Percentiles rank a stretch among this genome's conserved stretches.
Evolutionary conservation across 495 filamentous ascomycete species (phyloP).

Genomic region (Aspergillus olivimuriae): DNA sequence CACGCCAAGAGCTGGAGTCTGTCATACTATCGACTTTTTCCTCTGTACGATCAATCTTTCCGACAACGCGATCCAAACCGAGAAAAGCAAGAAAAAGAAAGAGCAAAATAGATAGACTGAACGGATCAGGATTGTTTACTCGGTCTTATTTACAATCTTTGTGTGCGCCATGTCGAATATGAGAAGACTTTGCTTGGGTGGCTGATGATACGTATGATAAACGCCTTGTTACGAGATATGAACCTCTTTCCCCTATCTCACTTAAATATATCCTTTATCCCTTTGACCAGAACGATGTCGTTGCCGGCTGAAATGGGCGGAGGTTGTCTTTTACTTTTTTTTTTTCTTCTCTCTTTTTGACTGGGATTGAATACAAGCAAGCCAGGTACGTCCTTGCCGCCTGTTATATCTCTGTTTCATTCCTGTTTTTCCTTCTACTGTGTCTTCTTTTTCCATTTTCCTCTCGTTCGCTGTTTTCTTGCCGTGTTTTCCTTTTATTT

Average conservation of each 20-base stretch:
- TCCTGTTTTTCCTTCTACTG: not conserved
- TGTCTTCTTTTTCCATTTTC: not conserved
- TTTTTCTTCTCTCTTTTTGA: constrained; percentile 6
- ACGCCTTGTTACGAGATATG: not conserved
- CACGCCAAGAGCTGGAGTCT: not conserved
- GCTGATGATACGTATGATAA: no score
- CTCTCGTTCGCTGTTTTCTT: not conserved
- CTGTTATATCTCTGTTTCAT: not conserved
- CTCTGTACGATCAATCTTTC: no score
- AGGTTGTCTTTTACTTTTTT: constrained; percentile 3
- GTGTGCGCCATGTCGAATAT: not conserved
- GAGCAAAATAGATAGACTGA: no score
- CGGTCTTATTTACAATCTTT: no score
- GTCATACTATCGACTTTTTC: no score
- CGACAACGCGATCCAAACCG: no score
- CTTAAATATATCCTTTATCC: not conserved
- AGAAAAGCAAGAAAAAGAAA: not conserved
- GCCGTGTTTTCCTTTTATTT: not conserved
- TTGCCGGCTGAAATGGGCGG: not conserved
- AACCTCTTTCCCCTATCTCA: not conserved
- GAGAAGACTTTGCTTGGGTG: not conserved
- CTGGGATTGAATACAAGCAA: not conserved
- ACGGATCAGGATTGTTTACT: no score
- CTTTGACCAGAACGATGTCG: not conserved
- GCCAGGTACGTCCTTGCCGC: not conserved